Conservation (phyloP, 1,284 basidiomycete genomes). For the Filobasidium uniguttulatum region DNA sequence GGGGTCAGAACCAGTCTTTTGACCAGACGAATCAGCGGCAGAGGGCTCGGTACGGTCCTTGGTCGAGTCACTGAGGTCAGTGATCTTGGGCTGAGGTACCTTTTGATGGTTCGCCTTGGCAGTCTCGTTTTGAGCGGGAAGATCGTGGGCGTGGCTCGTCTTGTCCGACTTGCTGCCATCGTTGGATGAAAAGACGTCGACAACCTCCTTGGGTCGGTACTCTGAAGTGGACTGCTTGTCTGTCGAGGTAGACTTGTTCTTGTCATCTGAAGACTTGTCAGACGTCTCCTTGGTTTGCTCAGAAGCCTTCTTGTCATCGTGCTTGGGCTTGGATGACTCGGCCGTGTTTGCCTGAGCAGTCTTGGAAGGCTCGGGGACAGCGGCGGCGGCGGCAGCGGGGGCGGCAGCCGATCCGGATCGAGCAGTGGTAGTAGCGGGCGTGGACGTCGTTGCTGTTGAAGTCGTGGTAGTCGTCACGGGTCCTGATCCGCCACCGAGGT, state of each 20-base stretch:
- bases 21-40: conserved; percentile 13
- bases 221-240: no score
- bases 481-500: no score
- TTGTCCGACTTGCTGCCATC: conserved; percentile 3
- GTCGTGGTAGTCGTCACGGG: no score
- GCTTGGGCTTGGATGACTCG: not conserved
- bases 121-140: conserved; percentile 29
- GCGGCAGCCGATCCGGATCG: no score
- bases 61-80: conserved; percentile 21
- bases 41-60: conserved; percentile 26
- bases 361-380: no score
- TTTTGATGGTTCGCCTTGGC: conserved; percentile 22
- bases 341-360: conserved; percentile 18
- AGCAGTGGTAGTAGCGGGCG: no score
- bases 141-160: conserved; percentile 18
- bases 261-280: not conserved
- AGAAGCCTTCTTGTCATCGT: no score
- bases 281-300: no score
- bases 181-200: conserved; percentile 12
- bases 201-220: no score
- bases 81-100: conserved; percentile 26
- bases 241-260: no score
- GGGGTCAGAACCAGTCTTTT: conserved; percentile 17
- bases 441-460: no score
- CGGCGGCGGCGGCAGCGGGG: conserved; percentile 24